A percentile compares a stretch with the other conserved stretches of the same genome.
These are phyloP conservation scores for Trifolium pratense DNA, from an alignment of 306 rosid species.

Conservation along the genomic window DNA sequence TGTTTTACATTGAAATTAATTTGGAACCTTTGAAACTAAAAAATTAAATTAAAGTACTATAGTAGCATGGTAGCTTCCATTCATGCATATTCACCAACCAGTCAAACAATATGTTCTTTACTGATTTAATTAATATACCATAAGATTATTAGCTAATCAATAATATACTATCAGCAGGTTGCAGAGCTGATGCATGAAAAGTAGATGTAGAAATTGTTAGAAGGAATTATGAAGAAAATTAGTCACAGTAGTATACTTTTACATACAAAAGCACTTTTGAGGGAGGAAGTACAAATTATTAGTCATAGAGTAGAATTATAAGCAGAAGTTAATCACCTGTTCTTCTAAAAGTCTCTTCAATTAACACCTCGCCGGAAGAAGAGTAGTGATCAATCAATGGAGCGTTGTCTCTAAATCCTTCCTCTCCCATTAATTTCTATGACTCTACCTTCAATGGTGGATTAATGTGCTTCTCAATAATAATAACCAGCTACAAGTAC, in stretches of 20 bases:
- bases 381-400: constrained; percentile 5
- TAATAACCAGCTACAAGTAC: not conserved
- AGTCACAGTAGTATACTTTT: not conserved
- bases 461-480: constrained; percentile 1
- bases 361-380: not conserved
- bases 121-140: too few species aligned
- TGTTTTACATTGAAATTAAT: not conserved
- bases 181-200: too few species aligned
- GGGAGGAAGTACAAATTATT: not conserved
- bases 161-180: not conserved
- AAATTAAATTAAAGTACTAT: not conserved
- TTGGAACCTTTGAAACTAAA: not conserved
- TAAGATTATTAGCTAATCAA: not conserved
- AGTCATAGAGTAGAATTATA: not conserved
- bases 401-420: not conserved
- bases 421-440: constrained; percentile 10
- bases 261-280: not conserved
- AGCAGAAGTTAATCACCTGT: constrained; percentile 35
- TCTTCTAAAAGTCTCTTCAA: constrained; percentile 13
- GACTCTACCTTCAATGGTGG: not conserved
- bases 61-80: not conserved
- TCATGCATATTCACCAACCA: constrained; percentile 32
- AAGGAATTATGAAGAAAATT: not conserved
- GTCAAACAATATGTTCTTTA: constrained; percentile 13
- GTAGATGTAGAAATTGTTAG: not conserved